Conservation (phyloP, 2,329 filamentous ascomycete species). For the Dactylellina haptotyla region DNA sequence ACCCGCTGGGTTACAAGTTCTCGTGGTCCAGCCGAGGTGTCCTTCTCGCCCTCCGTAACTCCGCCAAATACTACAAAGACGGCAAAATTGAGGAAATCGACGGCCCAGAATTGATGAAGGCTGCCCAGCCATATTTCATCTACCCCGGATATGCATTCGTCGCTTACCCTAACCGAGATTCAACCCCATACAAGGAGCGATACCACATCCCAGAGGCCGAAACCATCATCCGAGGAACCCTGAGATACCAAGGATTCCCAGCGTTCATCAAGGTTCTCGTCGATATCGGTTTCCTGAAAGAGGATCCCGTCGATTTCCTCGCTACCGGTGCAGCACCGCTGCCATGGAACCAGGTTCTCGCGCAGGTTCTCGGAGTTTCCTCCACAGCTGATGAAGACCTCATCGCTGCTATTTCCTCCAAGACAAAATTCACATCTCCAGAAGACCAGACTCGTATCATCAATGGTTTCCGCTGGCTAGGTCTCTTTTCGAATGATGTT, state of each 20-base stretch:
- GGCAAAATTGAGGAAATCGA: conserved; percentile 73
- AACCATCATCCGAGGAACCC: conserved; percentile 83
- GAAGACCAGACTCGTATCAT: conserved; percentile 77
- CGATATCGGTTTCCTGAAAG: conserved; percentile 86
- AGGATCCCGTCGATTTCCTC: conserved; percentile 73
- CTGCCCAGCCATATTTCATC: conserved; percentile 88
- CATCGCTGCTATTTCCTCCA: conserved; percentile 75
- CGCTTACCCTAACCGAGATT: conserved; percentile 92
- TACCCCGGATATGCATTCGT: conserved; percentile 90
- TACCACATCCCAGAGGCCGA: conserved; percentile 92
- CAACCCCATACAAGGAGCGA: conserved; percentile 83
- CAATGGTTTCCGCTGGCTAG: conserved; percentile 77
- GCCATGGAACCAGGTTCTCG: conserved; percentile 85
- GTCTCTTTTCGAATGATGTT: conserved; percentile 68
- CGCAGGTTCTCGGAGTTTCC: conserved; percentile 76
- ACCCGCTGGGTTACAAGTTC: conserved; percentile 94
- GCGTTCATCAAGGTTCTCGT: conserved; percentile 88
- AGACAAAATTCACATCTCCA: conserved; percentile 75
- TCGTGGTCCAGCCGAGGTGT: conserved; percentile 84
- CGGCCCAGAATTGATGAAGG: conserved; percentile 75
- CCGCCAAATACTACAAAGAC: conserved; percentile 83
- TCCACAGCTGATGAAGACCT: conserved; percentile 75
- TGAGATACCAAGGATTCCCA: conserved; percentile 89
- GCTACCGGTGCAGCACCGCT: conserved; percentile 67
- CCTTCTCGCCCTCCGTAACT: conserved; percentile 84